Evolutionary conservation across 148 eudicot species (phyloP), one percentile per base, ranked within the genome.

Genomic region (Chenopodium quinoa): DNA sequence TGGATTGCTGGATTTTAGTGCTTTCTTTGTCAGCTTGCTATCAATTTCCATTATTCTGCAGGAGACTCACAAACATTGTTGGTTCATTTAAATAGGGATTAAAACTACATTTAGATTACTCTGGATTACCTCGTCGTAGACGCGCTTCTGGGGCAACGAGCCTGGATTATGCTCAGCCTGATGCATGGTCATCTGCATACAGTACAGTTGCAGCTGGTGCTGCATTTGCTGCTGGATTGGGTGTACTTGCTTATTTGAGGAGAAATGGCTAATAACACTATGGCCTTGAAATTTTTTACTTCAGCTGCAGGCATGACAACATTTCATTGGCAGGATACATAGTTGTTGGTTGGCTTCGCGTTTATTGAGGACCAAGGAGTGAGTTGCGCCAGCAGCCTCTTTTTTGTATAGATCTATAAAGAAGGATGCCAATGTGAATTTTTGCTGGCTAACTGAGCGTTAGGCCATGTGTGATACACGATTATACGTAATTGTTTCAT

Each of bases 171-270:
- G 92, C 88, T 84, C 91, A 88, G 19, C 40, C 89, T 29, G 97
- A 93, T 87, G 91, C 97, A 52, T 91, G 97, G 97, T 88, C 97
- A 40, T 78, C 93, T 20, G 97, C 97, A 20, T 95, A 95, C 82
- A 90, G 91, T 71, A 75, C 92, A n/a, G 97, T 88, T 48, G 99
- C 97, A 80, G 97, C 99, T n/a, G 94, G 99, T 77, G 97, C 99
- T 46, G 97, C 97, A 0, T 84, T 95, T 44, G 90, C 91, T 72
- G 94, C 99, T 48, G 99, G 99, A 29, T 83, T 95, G 84, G 92
- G 99, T 27, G 85, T 95, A 25, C 87, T 92, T 70, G 93, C 99
- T 32, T 93, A 89, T 88, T 77, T 95, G 83, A 91, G 85, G 87
- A 89, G 97, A 83, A 81, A 84, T 54, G 86, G 86, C 74, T 91